These are phyloP conservation scores for Trichoderma aggressivum DNA, from an alignment of 2,329 filamentous ascomycete species.

Conservation along the genomic window DNA sequence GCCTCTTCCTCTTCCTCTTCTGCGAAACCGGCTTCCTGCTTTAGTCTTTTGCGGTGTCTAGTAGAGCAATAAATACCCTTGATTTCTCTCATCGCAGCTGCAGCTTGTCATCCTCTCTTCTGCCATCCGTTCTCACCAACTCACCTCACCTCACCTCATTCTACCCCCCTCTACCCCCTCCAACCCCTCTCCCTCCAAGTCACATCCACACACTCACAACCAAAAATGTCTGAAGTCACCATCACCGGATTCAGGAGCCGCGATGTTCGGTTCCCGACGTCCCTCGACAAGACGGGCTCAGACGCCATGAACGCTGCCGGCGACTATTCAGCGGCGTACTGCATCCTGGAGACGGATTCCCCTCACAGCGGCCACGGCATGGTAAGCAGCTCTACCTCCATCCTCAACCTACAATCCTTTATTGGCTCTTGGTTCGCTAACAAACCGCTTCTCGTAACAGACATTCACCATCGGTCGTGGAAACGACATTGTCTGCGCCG, in stretches of 20 bases:
- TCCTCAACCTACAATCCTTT: fast-evolving
- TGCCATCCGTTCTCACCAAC: neutral
- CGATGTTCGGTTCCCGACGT: conserved; percentile 83
- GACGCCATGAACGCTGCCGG: conserved; percentile 96
- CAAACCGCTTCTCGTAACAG: conserved; percentile 30
- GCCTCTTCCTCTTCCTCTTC: neutral
- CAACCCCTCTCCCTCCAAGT: neutral
- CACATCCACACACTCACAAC: neutral
- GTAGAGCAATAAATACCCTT: conserved; percentile 13
- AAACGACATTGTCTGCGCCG: conserved; percentile 87
- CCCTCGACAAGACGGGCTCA: conserved; percentile 90
- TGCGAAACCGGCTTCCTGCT: neutral
- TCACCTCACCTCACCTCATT: neutral
- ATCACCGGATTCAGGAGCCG: conserved; percentile 70
- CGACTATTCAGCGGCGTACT: conserved; percentile 93
- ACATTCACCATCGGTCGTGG: conserved; percentile 84
- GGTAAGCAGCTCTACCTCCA: conserved; percentile 42
- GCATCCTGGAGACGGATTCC: conserved; percentile 80
- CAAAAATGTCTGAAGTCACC: conserved; percentile 51
- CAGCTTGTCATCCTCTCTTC: neutral
- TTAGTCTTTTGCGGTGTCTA: neutral
- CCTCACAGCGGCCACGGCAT: conserved; percentile 71
- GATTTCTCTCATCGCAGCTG: neutral
- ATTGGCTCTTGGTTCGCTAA: neutral
- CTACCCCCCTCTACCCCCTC: neutral